Conservation (phyloP, 352 stramenopile genomes). For the Pythium dissotocum region DNA sequence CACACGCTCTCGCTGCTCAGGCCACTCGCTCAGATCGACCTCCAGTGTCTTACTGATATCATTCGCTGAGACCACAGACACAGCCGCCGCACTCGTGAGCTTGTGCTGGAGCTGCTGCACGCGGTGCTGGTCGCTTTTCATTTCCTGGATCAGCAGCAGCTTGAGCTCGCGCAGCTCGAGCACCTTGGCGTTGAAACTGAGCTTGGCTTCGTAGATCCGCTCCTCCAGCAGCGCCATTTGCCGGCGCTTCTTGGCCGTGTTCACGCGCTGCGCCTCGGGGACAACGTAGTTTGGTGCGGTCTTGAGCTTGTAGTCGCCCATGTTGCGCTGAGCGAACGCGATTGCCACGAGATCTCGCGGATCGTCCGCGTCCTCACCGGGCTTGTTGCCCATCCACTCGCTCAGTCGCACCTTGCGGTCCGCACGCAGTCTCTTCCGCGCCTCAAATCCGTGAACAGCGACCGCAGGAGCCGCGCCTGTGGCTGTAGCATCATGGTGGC, state of each 20-base stretch:
- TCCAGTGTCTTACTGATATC: constrained; percentile 23
- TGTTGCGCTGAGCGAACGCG: constrained; percentile 81
- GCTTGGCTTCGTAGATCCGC: constrained; percentile 71
- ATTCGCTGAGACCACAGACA: neutral
- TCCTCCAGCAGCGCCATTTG: constrained; percentile 88
- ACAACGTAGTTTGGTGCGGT: constrained; percentile 86
- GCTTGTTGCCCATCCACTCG: constrained; percentile 71
- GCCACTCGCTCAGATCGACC: constrained; percentile 84
- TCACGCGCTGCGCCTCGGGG: constrained; percentile 87
- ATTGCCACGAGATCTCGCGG: constrained; percentile 90
- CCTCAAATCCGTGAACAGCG: constrained; percentile 78
- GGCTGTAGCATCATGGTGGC: constrained; percentile 12
- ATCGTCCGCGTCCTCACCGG: constrained; percentile 90
- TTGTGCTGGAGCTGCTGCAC: constrained; percentile 48
- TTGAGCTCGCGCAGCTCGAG: constrained; percentile 90
- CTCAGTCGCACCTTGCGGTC: constrained; percentile 68
- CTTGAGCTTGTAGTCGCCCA: constrained; percentile 94
- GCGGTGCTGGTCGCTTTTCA: constrained; percentile 56
- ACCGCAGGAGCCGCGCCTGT: constrained; percentile 11
- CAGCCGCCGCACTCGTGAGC: constrained; percentile 28
- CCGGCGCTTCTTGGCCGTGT: constrained; percentile 87
- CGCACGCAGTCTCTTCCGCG: constrained; percentile 70
- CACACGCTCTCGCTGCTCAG: constrained; percentile 85
- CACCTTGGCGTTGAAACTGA: constrained; percentile 91
- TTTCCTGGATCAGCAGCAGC: constrained; percentile 69